Evolutionary conservation across 169 alveolate genomes (phyloP).

Genomic region (Eimeria zaria): DNA sequence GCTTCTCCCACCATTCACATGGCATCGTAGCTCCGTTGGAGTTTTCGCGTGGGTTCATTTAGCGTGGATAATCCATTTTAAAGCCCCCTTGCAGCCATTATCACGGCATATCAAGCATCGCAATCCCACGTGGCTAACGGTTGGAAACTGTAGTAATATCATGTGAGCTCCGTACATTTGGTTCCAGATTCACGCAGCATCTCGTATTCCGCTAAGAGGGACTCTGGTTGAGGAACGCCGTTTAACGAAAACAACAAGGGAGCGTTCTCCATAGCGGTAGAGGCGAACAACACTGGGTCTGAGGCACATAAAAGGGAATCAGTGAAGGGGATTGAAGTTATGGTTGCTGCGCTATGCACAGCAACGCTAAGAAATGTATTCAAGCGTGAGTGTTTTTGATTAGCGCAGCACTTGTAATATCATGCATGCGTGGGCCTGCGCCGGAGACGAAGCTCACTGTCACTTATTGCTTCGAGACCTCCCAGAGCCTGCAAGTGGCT

Average conservation of each 20-base stretch:
- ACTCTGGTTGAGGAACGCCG: conserved; percentile 8
- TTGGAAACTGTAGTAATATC: neutral
- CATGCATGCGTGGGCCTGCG: neutral
- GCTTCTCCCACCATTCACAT: neutral
- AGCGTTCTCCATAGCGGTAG: conserved; percentile 53
- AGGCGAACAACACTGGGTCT: conserved; percentile 36
- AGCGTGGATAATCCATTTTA: neutral
- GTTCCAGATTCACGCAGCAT: conserved; percentile 38
- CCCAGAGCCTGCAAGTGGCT: conserved; percentile 62
- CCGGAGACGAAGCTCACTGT: neutral
- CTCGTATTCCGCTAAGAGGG: conserved; percentile 8
- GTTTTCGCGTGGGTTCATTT: neutral
- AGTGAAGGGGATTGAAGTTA: neutral
- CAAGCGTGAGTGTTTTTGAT: neutral
- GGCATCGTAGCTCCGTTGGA: neutral
- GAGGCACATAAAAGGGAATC: neutral
- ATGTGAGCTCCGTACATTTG: neutral
- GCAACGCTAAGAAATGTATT: neutral
- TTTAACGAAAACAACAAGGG: conserved; percentile 34
- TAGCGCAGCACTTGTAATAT: neutral
- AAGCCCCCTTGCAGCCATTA: neutral
- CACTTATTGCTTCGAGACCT: conserved; percentile 2
- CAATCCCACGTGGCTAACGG: neutral
- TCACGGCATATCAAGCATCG: neutral
- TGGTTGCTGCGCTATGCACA: neutral